Evolutionary conservation across 2,329 filamentous ascomycete genomes (phyloP).

Genomic region (Hypomyces rosellus): DNA sequence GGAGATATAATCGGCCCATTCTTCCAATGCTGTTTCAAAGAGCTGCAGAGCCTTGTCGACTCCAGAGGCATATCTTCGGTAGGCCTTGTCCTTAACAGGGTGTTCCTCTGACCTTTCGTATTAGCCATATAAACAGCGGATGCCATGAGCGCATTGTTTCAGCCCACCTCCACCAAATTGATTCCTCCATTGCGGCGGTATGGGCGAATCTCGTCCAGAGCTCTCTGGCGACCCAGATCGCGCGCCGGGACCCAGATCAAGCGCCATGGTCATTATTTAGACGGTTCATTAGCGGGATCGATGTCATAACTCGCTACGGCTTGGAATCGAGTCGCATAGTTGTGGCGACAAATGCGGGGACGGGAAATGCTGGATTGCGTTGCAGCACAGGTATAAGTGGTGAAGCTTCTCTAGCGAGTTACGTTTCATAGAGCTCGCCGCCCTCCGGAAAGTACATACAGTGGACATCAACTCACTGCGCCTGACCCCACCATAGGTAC

Average conservation of each 20-base stretch:
- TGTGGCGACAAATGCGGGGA: neutral
- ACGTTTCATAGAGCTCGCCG: constrained; percentile 10
- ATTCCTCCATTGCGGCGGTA: constrained; percentile 69
- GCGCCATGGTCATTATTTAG: constrained; percentile 47
- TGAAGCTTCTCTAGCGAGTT: constrained; percentile 9
- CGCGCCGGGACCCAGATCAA: constrained; percentile 52
- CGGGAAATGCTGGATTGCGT: constrained; percentile 3
- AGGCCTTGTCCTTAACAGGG: constrained; percentile 57
- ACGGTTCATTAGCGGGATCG: constrained; percentile 9
- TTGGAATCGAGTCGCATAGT: constrained; percentile 8
- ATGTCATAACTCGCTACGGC: constrained; percentile 3
- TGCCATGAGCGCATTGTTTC: neutral
- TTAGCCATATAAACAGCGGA: constrained; percentile 1
- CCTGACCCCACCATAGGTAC: constrained; percentile 6
- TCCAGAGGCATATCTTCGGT: constrained; percentile 81
- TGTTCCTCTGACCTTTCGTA: constrained; percentile 40
- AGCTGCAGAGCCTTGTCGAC: constrained; percentile 82
- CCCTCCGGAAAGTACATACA: neutral
- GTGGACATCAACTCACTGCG: neutral
- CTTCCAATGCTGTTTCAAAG: constrained; percentile 89
- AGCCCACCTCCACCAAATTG: constrained; percentile 68
- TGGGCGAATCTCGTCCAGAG: constrained; percentile 75
- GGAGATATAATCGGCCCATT: constrained; percentile 99
- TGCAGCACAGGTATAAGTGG: neutral
- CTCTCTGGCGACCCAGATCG: constrained; percentile 69